Base-by-base conservation (phyloP, 495 filamentous ascomycete genomes). In the Penicillium cinerascens region DNA sequence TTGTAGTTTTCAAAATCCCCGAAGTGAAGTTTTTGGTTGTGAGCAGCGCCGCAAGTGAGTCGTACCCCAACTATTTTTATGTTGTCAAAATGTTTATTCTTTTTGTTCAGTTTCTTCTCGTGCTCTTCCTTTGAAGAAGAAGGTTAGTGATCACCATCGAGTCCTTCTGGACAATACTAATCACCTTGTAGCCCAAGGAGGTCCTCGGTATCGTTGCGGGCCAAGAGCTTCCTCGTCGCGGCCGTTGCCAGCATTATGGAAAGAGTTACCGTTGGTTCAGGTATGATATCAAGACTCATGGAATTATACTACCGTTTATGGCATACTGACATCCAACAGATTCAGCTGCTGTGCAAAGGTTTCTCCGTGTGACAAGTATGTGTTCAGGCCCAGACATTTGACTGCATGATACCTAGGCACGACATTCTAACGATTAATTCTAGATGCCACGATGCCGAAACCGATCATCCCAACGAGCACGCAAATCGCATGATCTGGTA, bases 401-500 rank as follows among this genome's bases (percentile, higher is more conserved):
- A n/a, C n/a, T n/a, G n/a, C n/a, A 23, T 23, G 22, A 23, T 23
- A 2, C 6, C 22, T 6, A 6, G 6, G 22, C 22, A 23, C 22
- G 6, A 23, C 2, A 23, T 23, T 6, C 59, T 64, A 23, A 66
- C 13, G 11, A 41, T 36, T 23, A 0, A 41, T 39, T 23, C 1
- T 55, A 81, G 80, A 66, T 96, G 91, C 66, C 91, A 96, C 58
- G 89, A 96, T 59, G 79, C 70, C 13, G 78, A 66, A 11, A 81
- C 81, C 51, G 84, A 86, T 35, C 91, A 96, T 66, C 75, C 78
- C 0, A 85, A 87, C 51, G 91, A 95, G 70, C 87, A 91, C 72
- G 91, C 90, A 3, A 88, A 89, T 56, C 73, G 89, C 37, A 96
- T 96, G 91, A 82, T 96, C 20, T 96, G 90, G 78, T 79, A 72